These are phyloP conservation scores for Geranomyces variabilis DNA, from an alignment of 192 early-diverging fungal species.

Conservation along the genomic window DNA sequence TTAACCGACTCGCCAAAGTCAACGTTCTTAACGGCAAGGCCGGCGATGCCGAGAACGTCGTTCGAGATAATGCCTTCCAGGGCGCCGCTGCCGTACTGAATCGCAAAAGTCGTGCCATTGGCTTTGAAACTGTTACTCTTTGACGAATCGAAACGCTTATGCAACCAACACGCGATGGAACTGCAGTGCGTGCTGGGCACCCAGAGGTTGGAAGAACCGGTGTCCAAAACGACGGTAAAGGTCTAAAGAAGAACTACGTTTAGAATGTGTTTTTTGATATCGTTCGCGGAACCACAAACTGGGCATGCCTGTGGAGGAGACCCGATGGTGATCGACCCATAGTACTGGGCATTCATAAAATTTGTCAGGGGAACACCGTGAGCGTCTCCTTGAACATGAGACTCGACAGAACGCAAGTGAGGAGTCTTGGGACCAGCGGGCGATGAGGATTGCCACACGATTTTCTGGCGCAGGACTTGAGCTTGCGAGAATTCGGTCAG, in stretches of 20 bases:
- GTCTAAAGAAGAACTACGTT: too few relatives aligned
- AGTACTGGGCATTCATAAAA: constrained; percentile 98
- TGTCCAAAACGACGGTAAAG: constrained; percentile 93
- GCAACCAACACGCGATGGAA: constrained; percentile 96
- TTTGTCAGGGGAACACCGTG: constrained; percentile 72
- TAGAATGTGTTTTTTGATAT: constrained; percentile 40
- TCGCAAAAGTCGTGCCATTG: constrained; percentile 95
- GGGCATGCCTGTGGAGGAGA: too few relatives aligned
- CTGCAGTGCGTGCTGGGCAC: constrained; percentile 92
- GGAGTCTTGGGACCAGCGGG: not conserved
- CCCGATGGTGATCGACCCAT: constrained; percentile 81
- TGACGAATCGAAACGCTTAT: constrained; percentile 81
- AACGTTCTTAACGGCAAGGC: constrained; percentile 67
- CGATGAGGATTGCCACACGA: not conserved
- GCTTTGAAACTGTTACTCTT: constrained; percentile 77
- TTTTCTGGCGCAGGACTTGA: constrained; percentile 21
- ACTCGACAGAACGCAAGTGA: not conserved
- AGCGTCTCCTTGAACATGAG: not conserved
- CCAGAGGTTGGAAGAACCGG: constrained; percentile 95
- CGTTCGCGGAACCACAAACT: too few relatives aligned
- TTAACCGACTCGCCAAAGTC: constrained; percentile 96
- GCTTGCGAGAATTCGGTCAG: constrained; percentile 11
- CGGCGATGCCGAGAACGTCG: constrained; percentile 78
- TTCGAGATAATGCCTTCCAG: constrained; percentile 93
- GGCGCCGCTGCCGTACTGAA: constrained; percentile 90